Percentiles rank a stretch among this genome's conserved stretches.
Evolutionary conservation across 768 basidiomycete species (phyloP).

Genomic region (Mycena kentingensis): DNA sequence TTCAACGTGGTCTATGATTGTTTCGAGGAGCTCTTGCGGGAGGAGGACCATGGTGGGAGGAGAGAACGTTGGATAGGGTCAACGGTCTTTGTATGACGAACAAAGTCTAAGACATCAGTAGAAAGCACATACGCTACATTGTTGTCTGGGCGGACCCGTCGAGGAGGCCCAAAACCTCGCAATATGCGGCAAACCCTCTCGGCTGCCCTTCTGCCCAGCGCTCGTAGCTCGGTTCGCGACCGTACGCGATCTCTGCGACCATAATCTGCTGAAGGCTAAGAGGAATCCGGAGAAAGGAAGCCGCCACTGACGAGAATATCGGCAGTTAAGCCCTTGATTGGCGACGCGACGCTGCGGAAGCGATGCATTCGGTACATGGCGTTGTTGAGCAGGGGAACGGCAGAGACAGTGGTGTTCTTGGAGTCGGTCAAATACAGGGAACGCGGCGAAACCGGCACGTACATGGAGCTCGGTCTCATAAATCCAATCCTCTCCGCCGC

Average conservation of each 20-base stretch:
- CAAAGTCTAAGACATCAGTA: background rate
- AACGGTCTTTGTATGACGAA: background rate
- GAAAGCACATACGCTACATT: too few species aligned
- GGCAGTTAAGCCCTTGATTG: conserved; percentile 82
- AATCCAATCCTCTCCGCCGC: conserved; percentile 75
- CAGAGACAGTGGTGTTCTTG: conserved; percentile 60
- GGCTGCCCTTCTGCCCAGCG: conserved; percentile 60
- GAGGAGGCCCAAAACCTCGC: conserved; percentile 10
- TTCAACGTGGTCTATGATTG: background rate
- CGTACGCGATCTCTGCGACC: conserved; percentile 69
- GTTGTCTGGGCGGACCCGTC: background rate
- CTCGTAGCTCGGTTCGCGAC: conserved; percentile 48
- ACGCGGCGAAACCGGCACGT: conserved; percentile 29
- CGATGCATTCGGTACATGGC: conserved; percentile 80
- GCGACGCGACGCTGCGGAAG: conserved; percentile 74
- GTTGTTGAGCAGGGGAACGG: conserved; percentile 48
- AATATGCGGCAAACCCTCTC: conserved; percentile 27
- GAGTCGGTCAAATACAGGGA: background rate
- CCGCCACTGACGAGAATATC: conserved; percentile 67
- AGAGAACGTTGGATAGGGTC: background rate
- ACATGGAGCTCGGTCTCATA: conserved; percentile 77
- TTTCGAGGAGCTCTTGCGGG: background rate
- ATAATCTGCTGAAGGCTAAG: conserved; percentile 50
- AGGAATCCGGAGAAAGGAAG: background rate
- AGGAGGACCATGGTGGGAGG: too few species aligned